Base-by-base conservation (phyloP, 2,329 filamentous ascomycete species). In the Colletotrichum australisinense region DNA sequence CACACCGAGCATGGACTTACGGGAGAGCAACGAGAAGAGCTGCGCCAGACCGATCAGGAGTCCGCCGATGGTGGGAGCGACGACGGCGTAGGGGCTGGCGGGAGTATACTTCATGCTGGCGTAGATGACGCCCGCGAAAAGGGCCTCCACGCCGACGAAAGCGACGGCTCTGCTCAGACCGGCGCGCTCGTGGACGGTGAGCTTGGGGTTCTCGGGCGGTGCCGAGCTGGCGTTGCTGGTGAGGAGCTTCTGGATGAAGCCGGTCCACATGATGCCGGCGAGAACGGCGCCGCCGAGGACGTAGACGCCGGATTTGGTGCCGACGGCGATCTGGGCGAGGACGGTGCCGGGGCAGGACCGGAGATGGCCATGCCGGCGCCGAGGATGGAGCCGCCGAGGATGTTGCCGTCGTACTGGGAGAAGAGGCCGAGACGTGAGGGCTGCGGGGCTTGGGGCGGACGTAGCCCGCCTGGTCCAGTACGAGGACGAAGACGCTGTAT, bases 321-420 rank as follows among this genome's bases (percentile, higher is more conserved):
- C 87, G 14, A 86, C 82, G 2, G 87, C 90, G 12, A 90, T 77
- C 80, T 94, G 92, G 0, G 88, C 87, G 62, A 92, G 86, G 6
- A 93, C 86, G 0, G 91, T 92, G 0, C 92, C 92, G 0, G 92
- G 91, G 72, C 92, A 93, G 0, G 91, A 88, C 9, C 91, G 0
- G 91, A 88, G 19, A 93, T 81, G 6, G 89, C 86, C 91, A 93
- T 93, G 68, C 92, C 92, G n/a, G 87, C 79, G 46, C 92, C 92
- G 30, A 92, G 86, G 3, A 93, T 81, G 19, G 85, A 78, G 5
- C 92, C 92, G 68, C 92, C 92, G 75, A 93, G 76, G 59, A 93
- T 80, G 79, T 94, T 93, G 69, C 90, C 92, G 76, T 93, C 91
- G 77, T 90, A 91, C 22, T 81, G 78, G 9, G 83, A 83, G 75